Evolutionary conservation across 352 stramenopile species (phyloP).

Genomic region (Thalassiosira mediterranea): DNA sequence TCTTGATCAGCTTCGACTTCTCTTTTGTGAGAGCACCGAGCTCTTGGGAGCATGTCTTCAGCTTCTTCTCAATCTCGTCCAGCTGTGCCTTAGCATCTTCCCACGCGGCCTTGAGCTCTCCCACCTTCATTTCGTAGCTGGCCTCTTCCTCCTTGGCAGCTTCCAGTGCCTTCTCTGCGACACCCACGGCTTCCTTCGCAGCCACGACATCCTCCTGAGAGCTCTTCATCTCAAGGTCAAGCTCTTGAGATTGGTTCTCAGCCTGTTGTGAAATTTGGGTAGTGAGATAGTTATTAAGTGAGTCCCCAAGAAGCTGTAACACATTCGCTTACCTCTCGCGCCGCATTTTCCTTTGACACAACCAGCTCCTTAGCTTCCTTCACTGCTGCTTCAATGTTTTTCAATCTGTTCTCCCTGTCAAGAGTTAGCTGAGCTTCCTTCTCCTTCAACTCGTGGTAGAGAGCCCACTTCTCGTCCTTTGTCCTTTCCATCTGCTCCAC

Average conservation of each 20-base stretch:
- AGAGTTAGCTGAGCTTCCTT: conserved; percentile 82
- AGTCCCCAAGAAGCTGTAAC: background rate
- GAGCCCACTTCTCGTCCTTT: conserved; percentile 75
- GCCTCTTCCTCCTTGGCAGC: conserved; percentile 65
- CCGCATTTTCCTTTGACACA: conserved; percentile 71
- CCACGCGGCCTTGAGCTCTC: conserved; percentile 76
- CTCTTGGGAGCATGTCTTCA: conserved; percentile 89
- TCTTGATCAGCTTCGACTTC: conserved; percentile 87
- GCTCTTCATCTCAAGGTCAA: conserved; percentile 78
- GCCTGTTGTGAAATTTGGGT: conserved; percentile 39
- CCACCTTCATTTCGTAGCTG: conserved; percentile 74
- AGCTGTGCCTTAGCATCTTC: conserved; percentile 79
- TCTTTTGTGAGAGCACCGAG: conserved; percentile 90
- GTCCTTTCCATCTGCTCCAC: conserved; percentile 76
- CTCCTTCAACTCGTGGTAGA: conserved; percentile 84
- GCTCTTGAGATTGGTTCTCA: conserved; percentile 71
- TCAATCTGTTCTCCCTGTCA: conserved; percentile 79
- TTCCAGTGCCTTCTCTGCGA: conserved; percentile 75
- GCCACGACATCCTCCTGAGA: conserved; percentile 69
- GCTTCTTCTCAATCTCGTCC: conserved; percentile 65
- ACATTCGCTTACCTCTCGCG: conserved; percentile 59
- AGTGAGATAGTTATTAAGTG: background rate
- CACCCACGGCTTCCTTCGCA: conserved; percentile 66
- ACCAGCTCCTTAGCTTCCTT: conserved; percentile 75
- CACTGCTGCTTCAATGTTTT: conserved; percentile 77